Evolutionary conservation across 345 rosid species (phyloP).

Genomic region (Eucalyptus cloeziana): DNA sequence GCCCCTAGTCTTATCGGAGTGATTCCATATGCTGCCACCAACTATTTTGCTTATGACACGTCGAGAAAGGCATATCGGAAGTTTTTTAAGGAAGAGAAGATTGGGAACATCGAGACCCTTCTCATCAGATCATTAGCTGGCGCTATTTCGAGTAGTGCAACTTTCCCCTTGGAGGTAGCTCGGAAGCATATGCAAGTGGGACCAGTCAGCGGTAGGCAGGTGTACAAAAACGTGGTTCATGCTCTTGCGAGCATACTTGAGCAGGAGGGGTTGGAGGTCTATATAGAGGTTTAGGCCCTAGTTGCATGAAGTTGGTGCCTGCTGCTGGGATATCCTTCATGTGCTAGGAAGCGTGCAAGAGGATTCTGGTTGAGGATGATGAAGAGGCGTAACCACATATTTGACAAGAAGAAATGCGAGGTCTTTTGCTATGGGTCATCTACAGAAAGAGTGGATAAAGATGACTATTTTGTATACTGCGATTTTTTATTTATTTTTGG

Average conservation of each 20-base stretch:
- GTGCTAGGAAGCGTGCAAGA: slow-evolving; percentile 98
- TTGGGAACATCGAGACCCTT: slow-evolving; percentile 88
- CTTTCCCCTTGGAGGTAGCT: slow-evolving; percentile 96
- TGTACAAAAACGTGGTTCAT: slow-evolving; percentile 76
- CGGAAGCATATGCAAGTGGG: slow-evolving; percentile 99
- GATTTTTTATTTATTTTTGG: too few species aligned
- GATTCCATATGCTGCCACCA: slow-evolving; percentile 88
- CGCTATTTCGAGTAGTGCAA: slow-evolving; percentile 85
- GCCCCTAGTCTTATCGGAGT: slow-evolving; percentile 97
- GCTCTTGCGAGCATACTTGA: slow-evolving; percentile 80
- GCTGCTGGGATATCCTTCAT: slow-evolving; percentile 99
- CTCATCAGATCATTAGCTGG: slow-evolving; percentile 85
- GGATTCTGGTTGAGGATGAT: slow-evolving; percentile 59
- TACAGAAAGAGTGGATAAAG: not conserved
- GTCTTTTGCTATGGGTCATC: not conserved
- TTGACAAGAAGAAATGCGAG: not conserved
- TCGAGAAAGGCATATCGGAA: slow-evolving; percentile 61
- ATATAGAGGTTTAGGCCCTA: slow-evolving; percentile 88
- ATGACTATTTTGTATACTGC: not conserved
- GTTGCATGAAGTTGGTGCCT: slow-evolving; percentile 94
- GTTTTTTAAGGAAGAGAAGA: slow-evolving; percentile 62
- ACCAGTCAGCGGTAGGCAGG: slow-evolving; percentile 76
- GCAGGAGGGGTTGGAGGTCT: slow-evolving; percentile 73
- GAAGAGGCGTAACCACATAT: slow-evolving; percentile 7
- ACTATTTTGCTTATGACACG: slow-evolving; percentile 88